These are phyloP conservation scores for Blepharisma undulans DNA, from an alignment of 169 alveolate genomes.

Conservation along the genomic window DNA sequence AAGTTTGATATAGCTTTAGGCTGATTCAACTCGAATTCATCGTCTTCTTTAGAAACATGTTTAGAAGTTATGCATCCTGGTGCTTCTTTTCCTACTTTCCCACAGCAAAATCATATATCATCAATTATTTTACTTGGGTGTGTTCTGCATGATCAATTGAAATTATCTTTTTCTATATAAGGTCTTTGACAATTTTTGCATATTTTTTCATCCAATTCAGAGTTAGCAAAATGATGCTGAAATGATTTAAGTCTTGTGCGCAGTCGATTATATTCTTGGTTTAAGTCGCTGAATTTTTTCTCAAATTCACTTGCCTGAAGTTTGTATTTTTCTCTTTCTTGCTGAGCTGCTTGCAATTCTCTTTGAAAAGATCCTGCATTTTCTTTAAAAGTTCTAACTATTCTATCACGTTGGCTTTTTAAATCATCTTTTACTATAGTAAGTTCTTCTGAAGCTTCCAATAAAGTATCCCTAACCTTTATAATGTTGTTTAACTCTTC, in stretches of 20 bases:
- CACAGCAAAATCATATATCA: constrained; percentile 65
- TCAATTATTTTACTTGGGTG: constrained; percentile 62
- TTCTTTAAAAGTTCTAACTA: neutral
- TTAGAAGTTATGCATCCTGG: constrained; percentile 51
- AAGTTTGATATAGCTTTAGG: no score
- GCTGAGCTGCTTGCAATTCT: neutral
- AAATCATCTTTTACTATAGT: neutral
- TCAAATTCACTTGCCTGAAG: neutral
- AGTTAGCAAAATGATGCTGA: no score
- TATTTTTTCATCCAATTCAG: constrained; percentile 36
- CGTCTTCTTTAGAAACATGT: constrained; percentile 59
- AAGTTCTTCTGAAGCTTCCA: neutral
- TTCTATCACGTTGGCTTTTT: neutral
- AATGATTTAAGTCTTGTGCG: neutral
- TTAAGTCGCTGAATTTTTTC: neutral
- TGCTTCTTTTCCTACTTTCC: constrained; percentile 44
- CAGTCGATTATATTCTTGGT: neutral
- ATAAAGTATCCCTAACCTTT: neutral
- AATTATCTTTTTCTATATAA: constrained; percentile 46
- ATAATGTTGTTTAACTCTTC: neutral
- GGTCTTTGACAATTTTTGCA: constrained; percentile 53
- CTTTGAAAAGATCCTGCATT: neutral
- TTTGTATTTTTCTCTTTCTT: neutral
- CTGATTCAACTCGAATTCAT: neutral
- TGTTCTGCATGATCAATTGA: constrained; percentile 60